A percentile compares a stretch with the other conserved stretches of the same genome.
Evolutionary conservation across 345 rosid species (phyloP).

Genomic region (Sonneratia caseolaris): DNA sequence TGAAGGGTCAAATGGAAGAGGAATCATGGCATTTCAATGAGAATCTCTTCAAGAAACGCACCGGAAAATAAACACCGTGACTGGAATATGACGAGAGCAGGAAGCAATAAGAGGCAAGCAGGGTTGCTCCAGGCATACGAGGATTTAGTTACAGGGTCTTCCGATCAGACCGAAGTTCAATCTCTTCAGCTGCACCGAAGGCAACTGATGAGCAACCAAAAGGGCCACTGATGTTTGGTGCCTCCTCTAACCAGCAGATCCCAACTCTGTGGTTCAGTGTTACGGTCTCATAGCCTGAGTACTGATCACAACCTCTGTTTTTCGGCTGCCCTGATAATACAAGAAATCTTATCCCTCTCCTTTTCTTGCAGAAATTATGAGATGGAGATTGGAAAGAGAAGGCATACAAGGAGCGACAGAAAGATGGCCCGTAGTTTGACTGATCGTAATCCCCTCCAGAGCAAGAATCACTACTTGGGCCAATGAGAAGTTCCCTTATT

Average conservation of each 20-base stretch:
- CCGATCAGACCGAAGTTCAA: constrained; percentile 73
- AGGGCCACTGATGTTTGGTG: constrained; percentile 65
- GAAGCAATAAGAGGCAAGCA: constrained; percentile 11
- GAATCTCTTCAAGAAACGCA: no score
- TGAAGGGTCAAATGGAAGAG: no score
- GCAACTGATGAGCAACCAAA: constrained; percentile 91
- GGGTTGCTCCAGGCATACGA: constrained; percentile 66
- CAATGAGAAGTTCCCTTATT: background rate
- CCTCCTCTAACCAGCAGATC: constrained; percentile 81
- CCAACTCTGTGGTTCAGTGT: constrained; percentile 56
- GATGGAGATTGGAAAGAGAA: background rate
- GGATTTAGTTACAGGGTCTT: constrained; percentile 62
- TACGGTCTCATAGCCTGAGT: constrained; percentile 71
- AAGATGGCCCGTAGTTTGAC: background rate
- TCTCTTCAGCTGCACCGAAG: constrained; percentile 75
- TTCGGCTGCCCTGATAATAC: constrained; percentile 68
- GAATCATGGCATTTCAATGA: no score
- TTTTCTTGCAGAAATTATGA: constrained; percentile 28
- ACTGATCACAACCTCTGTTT: constrained; percentile 56
- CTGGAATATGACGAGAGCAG: background rate
- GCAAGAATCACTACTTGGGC: background rate
- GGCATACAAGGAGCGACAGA: background rate
- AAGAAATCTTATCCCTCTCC: constrained; percentile 42
- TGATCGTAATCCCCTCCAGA: background rate
- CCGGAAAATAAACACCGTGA: no score